Evolutionary conservation across 2,329 filamentous ascomycete genomes (phyloP), one percentile per base, ranked within the genome.

Genomic region (Colletotrichum higginsianum): DNA sequence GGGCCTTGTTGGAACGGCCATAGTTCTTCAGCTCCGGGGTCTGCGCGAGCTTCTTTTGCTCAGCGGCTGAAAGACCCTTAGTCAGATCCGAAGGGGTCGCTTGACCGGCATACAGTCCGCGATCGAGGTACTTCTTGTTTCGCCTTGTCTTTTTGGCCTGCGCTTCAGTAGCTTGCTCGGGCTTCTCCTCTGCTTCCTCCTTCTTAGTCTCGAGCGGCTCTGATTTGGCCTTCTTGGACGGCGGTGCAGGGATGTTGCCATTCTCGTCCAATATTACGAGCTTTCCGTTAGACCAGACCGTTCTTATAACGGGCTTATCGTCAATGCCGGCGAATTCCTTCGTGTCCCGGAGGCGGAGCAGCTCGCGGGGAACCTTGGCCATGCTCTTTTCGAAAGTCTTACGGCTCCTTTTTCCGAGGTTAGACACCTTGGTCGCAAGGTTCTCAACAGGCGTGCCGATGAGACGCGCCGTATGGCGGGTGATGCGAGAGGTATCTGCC

Each of bases 71-170:
- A n/a, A 90, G 81, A 5, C 87, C 86, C 75, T 85, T 83, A 56
- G 79, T 79, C 9, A 84, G 78, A 67, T 89, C 86, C 8, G 78
- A 74, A 0, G 88, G 87, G 8, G 82, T 82, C 40, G 91, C 86
- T 80, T 98, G 96, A 38, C 96, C 96, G 0, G 94, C 92, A 78
- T 97, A 98, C 16, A 98, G 86, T 12, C 96, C 96, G 79, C 95
- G 93, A 63, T 87, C 86, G 65, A 97, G 85, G 89, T 93, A 98
- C 75, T 91, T 91, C 85, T 97, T 97, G 62, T 86, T 82, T 47
- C 85, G 86, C 67, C 87, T 84, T 74, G 84, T 82, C 73, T 81
- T 84, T 11, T 73, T 71, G 12, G 75, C 74, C 35, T 80, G 77
- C 15, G 74, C 75, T 13, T 81, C 78, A 8, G 80, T 76, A 30